These are phyloP conservation scores for Trapa bicornis DNA, from an alignment of 345 rosid genomes.

Conservation along the genomic window DNA sequence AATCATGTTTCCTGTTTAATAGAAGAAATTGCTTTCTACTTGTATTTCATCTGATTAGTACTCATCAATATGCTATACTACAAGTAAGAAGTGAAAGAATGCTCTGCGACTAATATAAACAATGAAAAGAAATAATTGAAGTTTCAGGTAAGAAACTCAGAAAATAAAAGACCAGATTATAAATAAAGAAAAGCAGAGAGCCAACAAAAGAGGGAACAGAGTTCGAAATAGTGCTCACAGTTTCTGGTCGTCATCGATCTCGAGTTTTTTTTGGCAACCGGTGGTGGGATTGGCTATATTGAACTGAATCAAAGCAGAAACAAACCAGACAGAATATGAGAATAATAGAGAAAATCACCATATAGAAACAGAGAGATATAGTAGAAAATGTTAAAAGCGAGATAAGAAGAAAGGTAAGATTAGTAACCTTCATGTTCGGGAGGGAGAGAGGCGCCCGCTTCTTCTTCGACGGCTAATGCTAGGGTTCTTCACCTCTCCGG, in stretches of 20 bases:
- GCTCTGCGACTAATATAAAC: not conserved
- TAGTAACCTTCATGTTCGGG: too few relatives aligned
- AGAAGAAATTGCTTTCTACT: too few relatives aligned
- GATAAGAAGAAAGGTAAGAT: too few relatives aligned
- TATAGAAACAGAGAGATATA: too few relatives aligned
- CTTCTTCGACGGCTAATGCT: not conserved
- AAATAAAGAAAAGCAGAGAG: not conserved
- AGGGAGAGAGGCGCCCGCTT: too few relatives aligned
- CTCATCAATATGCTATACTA: too few relatives aligned
- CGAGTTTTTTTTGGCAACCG: constrained; percentile 46
- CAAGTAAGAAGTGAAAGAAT: too few relatives aligned
- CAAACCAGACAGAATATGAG: not conserved
- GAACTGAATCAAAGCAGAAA: constrained; percentile 14
- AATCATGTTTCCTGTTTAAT: too few relatives aligned
- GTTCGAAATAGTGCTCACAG: constrained; percentile 14
- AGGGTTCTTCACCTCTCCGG: not conserved
- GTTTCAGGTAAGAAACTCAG: not conserved
- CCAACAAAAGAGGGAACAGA: not conserved
- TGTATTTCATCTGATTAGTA: too few relatives aligned
- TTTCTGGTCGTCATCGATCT: constrained; percentile 38
- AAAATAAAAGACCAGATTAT: not conserved
- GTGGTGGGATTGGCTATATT: constrained; percentile 37
- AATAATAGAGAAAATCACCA: not conserved
- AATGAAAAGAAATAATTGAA: not conserved
- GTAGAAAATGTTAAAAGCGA: too few relatives aligned